phyloP scores from a whole-genome alignment of 495 filamentous ascomycete genomes.

The Tuber umbilicatum region DNA sequence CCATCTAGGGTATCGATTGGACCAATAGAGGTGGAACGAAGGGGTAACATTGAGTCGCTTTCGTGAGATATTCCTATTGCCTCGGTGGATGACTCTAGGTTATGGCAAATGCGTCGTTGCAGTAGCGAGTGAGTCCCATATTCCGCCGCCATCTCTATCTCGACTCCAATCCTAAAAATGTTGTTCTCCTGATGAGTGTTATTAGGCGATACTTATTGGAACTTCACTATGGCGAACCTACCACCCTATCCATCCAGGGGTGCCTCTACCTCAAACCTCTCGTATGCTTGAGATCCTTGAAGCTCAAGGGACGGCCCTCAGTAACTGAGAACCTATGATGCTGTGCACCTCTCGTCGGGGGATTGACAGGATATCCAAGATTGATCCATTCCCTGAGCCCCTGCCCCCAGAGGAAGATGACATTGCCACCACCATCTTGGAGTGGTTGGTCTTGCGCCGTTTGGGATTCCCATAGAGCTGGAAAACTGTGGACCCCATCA shows the following conservation, averaged over 20 bases:
- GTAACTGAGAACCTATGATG: background rate
- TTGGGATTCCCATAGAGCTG: background rate
- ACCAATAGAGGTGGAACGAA: background rate
- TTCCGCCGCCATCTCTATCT: background rate
- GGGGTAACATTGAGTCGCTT: background rate
- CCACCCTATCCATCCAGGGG: background rate
- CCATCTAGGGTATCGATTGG: background rate
- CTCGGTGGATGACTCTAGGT: background rate
- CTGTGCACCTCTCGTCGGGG: background rate
- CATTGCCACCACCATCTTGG: background rate
- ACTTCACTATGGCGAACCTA: background rate
- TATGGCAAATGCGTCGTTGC: background rate
- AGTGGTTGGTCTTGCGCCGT: background rate
- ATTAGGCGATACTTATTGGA: background rate
- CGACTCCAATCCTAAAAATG: background rate
- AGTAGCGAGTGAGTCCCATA: background rate
- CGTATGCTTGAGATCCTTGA: background rate
- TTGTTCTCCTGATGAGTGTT: background rate
- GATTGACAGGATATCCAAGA: background rate
- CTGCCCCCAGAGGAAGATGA: background rate
- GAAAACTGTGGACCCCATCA: background rate
- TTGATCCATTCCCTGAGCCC: background rate
- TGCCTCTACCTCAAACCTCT: background rate
- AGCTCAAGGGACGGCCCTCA: background rate
- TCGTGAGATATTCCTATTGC: background rate